These are phyloP conservation scores for Linum tenue DNA, from an alignment of 345 rosid species.

Conservation along the genomic window DNA sequence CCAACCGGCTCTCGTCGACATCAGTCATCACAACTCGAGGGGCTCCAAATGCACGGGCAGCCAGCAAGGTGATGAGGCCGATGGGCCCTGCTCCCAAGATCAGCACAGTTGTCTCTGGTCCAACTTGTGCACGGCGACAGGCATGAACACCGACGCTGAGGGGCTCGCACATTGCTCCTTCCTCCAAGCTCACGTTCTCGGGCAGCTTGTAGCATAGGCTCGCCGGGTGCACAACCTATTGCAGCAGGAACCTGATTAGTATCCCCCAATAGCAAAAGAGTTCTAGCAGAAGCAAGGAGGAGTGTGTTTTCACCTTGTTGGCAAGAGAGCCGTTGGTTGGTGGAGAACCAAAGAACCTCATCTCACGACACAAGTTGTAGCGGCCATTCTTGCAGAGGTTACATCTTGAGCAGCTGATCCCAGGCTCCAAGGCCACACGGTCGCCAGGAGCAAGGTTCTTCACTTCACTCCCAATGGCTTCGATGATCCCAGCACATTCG, in stretches of 20 bases:
- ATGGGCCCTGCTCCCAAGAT: constrained; percentile 90
- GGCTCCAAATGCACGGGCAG: constrained; percentile 88
- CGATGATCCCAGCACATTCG: constrained; percentile 88
- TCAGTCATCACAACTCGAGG: constrained; percentile 69
- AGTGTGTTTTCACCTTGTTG: constrained; percentile 36
- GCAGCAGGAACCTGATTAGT: neutral
- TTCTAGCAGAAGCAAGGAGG: no score
- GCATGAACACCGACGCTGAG: constrained; percentile 91
- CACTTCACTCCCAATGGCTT: constrained; percentile 71
- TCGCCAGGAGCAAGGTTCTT: constrained; percentile 58
- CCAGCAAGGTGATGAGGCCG: constrained; percentile 75
- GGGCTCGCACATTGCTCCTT: constrained; percentile 98
- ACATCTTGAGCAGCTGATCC: constrained; percentile 76
- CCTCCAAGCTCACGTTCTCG: constrained; percentile 84
- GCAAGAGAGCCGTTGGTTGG: constrained; percentile 88
- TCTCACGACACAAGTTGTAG: constrained; percentile 79
- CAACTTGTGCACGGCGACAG: constrained; percentile 69
- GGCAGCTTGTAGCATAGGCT: constrained; percentile 81
- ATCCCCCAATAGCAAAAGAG: neutral
- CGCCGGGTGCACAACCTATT: constrained; percentile 91
- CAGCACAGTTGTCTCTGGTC: constrained; percentile 62
- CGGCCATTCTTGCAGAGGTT: constrained; percentile 62
- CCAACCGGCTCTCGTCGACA: constrained; percentile 61
- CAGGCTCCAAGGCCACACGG: constrained; percentile 87
- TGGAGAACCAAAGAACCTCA: constrained; percentile 91